These are phyloP conservation scores for Allantophomopsis lycopodina DNA, from an alignment of 2,329 filamentous ascomycete species.

Conservation along the genomic window DNA sequence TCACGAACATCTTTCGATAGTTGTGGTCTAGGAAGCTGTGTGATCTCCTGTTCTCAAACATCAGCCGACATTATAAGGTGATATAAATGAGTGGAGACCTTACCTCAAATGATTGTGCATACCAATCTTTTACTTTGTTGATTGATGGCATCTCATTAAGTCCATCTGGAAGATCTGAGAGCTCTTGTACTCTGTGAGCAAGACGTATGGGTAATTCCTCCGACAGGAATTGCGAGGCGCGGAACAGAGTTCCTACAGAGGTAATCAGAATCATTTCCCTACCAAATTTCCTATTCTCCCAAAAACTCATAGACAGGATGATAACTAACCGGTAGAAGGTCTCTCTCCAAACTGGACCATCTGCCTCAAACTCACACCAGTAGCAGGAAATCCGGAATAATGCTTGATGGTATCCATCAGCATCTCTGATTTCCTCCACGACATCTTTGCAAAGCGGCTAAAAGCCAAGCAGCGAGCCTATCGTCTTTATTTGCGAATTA, in stretches of 20 bases:
- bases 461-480: constrained; percentile 14
- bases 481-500: constrained; percentile 7
- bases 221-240: constrained; percentile 93
- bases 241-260: constrained; percentile 72
- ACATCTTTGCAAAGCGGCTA: constrained; percentile 43
- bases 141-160: constrained; percentile 98
- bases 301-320: background rate
- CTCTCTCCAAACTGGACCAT: constrained; percentile 98
- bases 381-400: constrained; percentile 94
- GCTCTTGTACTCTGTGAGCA: constrained; percentile 90
- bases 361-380: constrained; percentile 88
- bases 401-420: constrained; percentile 96
- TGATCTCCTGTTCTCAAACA: constrained; percentile 63
- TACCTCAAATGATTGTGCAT: constrained; percentile 98
- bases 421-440: constrained; percentile 82
- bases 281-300: constrained; percentile 1
- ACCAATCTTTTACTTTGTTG: constrained; percentile 91
- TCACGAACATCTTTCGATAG: constrained; percentile 65
- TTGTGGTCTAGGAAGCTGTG: constrained; percentile 64
- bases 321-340: constrained; percentile 67
- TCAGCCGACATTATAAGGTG: constrained; percentile 8
- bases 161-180: constrained; percentile 84
- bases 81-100: constrained; percentile 11
- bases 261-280: background rate
- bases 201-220: constrained; percentile 96